These are phyloP conservation scores for Lachnellula subtilissima DNA, from an alignment of 2,329 filamentous ascomycete genomes.

Conservation along the genomic window DNA sequence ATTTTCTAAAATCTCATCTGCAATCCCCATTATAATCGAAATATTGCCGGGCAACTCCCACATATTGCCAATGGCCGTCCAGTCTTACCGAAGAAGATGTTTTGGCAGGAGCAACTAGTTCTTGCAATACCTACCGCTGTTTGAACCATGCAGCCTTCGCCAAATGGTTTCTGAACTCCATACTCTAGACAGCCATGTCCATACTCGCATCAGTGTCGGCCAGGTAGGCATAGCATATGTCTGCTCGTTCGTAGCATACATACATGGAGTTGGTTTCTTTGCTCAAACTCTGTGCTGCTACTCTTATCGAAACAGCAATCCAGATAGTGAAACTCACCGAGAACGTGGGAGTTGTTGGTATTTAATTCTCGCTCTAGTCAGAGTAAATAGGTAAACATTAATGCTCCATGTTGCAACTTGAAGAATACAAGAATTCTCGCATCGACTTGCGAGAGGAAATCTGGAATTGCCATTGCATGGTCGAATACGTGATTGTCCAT, in stretches of 20 bases:
- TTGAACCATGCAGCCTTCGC: neutral
- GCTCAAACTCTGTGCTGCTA: slow-evolving; percentile 5
- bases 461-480: too few relatives aligned
- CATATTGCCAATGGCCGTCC: neutral
- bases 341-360: too few relatives aligned
- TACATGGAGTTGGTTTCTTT: slow-evolving; percentile 11
- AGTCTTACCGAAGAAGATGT: neutral
- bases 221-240: slow-evolving; percentile 10
- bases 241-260: slow-evolving; percentile 7
- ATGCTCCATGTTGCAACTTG: too few relatives aligned
- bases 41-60: neutral
- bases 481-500: too few relatives aligned
- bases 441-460: too few relatives aligned
- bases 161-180: neutral
- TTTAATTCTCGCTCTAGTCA: neutral
- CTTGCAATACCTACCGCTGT: slow-evolving; percentile 1
- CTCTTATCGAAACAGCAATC: slow-evolving; percentile 13
- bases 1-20: neutral
- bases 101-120: slow-evolving; percentile 1
- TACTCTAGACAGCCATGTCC: neutral
- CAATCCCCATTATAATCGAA: neutral
- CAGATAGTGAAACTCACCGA: neutral
- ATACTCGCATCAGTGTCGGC: neutral
- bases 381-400: neutral
- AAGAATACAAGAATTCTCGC: too few relatives aligned